A percentile compares a stretch with the other conserved stretches of the same genome.
Evolutionary conservation across 352 stramenopile genomes (phyloP).

Genomic region (Hyaloperonospora arabidopsidis): DNA sequence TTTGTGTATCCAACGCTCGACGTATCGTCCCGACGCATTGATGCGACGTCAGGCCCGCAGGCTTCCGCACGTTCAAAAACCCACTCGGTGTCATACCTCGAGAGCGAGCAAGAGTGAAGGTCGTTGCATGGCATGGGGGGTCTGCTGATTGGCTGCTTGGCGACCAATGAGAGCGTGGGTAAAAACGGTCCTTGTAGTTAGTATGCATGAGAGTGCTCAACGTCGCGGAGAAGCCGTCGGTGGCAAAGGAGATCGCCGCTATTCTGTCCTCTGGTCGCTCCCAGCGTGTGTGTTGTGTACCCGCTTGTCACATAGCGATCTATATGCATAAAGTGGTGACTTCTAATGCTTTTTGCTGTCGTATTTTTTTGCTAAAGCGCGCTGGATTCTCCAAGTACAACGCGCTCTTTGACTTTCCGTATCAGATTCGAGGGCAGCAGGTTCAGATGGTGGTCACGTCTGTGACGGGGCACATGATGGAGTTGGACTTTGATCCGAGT

Average conservation of each 20-base stretch:
- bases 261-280: slow-evolving; percentile 83
- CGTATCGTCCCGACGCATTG: slow-evolving; percentile 62
- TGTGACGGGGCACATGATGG: slow-evolving; percentile 97
- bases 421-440: slow-evolving; percentile 70
- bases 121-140: neutral
- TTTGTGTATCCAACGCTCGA: slow-evolving; percentile 63
- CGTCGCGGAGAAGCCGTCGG: slow-evolving; percentile 99
- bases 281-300: slow-evolving; percentile 43
- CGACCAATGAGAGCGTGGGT: slow-evolving; percentile 5
- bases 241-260: slow-evolving; percentile 94
- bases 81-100: slow-evolving; percentile 28
- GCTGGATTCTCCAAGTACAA: slow-evolving; percentile 83
- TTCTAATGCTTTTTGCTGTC: neutral
- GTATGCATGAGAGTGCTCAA: slow-evolving; percentile 87
- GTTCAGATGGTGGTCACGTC: slow-evolving; percentile 93
- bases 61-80: slow-evolving; percentile 82
- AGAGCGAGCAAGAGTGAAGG: slow-evolving; percentile 10
- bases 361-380: slow-evolving; percentile 28
- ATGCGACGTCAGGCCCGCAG: slow-evolving; percentile 67
- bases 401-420: slow-evolving; percentile 88
- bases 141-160: slow-evolving; percentile 7
- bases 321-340: neutral
- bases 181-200: neutral
- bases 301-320: neutral
- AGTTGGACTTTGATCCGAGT: slow-evolving; percentile 89